phyloP scores from a whole-genome alignment of 176 grass and related monocot species.

The Oryza nivara region DNA sequence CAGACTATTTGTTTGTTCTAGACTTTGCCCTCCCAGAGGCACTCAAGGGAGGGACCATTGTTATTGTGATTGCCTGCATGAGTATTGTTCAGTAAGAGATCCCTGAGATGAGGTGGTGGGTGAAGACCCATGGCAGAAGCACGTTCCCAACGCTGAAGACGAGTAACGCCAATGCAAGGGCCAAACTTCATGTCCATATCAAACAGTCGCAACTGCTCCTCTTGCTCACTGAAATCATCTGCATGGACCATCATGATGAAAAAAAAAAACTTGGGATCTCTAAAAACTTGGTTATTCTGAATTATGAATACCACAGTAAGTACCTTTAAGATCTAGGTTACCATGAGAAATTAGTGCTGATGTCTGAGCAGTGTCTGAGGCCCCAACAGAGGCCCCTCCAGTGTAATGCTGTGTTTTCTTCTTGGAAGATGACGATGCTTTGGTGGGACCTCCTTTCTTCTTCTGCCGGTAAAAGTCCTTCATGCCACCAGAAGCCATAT shows the following conservation, averaged over 20 bases:
- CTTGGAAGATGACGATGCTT: conserved; percentile 41
- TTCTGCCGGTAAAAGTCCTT: conserved; percentile 59
- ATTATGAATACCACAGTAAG: neutral
- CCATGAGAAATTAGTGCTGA: conserved; percentile 51
- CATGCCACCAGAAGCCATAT: conserved; percentile 52
- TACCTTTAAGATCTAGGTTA: conserved; percentile 46
- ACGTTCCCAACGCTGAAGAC: conserved; percentile 67
- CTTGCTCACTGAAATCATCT: conserved; percentile 55
- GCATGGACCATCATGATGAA: neutral
- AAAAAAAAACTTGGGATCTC: neutral
- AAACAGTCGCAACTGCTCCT: conserved; percentile 61
- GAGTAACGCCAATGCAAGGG: conserved; percentile 59
- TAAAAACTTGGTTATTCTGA: neutral
- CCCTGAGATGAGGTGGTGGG: conserved; percentile 49
- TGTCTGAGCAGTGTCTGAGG: conserved; percentile 38
- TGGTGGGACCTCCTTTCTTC: conserved; percentile 52
- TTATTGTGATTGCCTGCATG: neutral
- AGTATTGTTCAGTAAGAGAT: neutral
- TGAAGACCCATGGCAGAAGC: conserved; percentile 67
- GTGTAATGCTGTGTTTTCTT: conserved; percentile 51
- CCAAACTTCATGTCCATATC: conserved; percentile 69
- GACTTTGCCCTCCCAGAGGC: conserved; percentile 69
- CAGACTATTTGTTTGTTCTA: conserved; percentile 17
- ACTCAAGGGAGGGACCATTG: conserved; percentile 23
- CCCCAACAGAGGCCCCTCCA: conserved; percentile 41